These are phyloP conservation scores for Backusella tarrabulga DNA, from an alignment of 192 early-diverging fungal genomes.

Conservation along the genomic window DNA sequence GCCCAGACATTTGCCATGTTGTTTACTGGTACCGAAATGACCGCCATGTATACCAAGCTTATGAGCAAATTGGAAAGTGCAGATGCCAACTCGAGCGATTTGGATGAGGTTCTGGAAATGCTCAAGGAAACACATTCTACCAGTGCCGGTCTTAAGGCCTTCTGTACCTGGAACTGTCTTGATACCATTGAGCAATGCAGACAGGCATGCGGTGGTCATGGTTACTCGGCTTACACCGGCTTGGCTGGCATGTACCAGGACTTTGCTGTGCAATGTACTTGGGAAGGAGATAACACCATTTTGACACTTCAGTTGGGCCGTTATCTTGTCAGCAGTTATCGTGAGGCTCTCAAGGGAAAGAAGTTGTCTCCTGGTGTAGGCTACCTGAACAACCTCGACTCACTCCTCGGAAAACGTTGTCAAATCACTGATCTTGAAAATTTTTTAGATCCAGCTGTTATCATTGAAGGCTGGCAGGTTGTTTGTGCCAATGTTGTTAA, in stretches of 20 bases:
- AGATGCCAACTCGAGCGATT: conserved; percentile 55
- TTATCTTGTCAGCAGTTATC: conserved; percentile 74
- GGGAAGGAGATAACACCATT: conserved; percentile 92
- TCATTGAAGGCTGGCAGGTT: conserved; percentile 77
- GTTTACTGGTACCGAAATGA: conserved; percentile 85
- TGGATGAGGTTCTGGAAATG: conserved; percentile 64
- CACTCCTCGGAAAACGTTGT: conserved; percentile 47
- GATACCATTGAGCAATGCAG: conserved; percentile 91
- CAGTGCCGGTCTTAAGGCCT: conserved; percentile 88
- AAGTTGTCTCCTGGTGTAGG: conserved; percentile 71
- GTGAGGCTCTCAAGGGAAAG: conserved; percentile 72
- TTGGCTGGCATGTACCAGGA: conserved; percentile 82
- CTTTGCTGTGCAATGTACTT: conserved; percentile 89
- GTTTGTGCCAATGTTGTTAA: conserved; percentile 82
- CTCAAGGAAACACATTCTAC: conserved; percentile 93
- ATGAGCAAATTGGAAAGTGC: conserved; percentile 74
- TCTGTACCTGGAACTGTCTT: conserved; percentile 89
- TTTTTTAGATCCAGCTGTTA: conserved; percentile 53
- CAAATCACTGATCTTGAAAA: conserved; percentile 47
- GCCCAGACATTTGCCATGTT: conserved; percentile 89
- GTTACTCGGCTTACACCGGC: conserved; percentile 90
- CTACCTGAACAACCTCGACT: conserved; percentile 65
- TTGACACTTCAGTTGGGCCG: conserved; percentile 85
- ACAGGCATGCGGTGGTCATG: conserved; percentile 89
- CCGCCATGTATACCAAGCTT: conserved; percentile 70